phyloP scores from a whole-genome alignment of 257 asterid species.

The Perilla frutescens region DNA sequence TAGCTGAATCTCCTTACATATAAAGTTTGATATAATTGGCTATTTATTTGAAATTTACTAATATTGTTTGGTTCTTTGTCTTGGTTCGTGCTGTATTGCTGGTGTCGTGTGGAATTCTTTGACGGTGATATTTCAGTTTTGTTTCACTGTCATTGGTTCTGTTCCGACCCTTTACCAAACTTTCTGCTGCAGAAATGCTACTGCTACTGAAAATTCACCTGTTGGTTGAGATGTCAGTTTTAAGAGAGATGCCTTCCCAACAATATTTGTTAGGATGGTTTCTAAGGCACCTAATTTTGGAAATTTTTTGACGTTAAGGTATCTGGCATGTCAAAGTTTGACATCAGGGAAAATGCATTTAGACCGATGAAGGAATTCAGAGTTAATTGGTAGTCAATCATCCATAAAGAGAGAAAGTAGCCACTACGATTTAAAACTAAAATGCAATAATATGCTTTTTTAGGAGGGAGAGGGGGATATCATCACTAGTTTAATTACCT shows the following conservation, averaged over 20 bases:
- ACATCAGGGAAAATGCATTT: constrained; percentile 10
- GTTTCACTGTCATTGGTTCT: constrained; percentile 22
- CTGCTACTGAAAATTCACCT: constrained; percentile 27
- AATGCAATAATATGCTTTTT: neutral
- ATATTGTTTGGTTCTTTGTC: neutral
- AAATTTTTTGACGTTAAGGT: constrained; percentile 10
- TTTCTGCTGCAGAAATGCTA: constrained; percentile 34
- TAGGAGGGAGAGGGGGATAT: neutral
- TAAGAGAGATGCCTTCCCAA: constrained; percentile 9
- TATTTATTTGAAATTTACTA: neutral
- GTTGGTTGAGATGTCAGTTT: constrained; percentile 40
- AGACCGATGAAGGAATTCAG: constrained; percentile 7
- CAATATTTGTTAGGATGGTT: constrained; percentile 34
- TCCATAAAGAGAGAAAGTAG: neutral
- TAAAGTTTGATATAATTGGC: neutral
- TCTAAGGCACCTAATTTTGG: constrained; percentile 33
- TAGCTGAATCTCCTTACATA: neutral
- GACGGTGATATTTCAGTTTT: constrained; percentile 9
- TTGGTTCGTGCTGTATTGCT: neutral
- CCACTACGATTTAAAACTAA: neutral
- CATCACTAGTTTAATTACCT: constrained; percentile 2
- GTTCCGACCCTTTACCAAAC: constrained; percentile 36
- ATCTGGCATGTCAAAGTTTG: constrained; percentile 1
- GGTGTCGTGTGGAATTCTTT: neutral
- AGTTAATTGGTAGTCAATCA: constrained; percentile 19